A percentile compares a stretch with the other conserved stretches of the same genome.
These are phyloP conservation scores for Macrolepiota albuminosa DNA, from an alignment of 768 basidiomycete species.

Conservation along the genomic window DNA sequence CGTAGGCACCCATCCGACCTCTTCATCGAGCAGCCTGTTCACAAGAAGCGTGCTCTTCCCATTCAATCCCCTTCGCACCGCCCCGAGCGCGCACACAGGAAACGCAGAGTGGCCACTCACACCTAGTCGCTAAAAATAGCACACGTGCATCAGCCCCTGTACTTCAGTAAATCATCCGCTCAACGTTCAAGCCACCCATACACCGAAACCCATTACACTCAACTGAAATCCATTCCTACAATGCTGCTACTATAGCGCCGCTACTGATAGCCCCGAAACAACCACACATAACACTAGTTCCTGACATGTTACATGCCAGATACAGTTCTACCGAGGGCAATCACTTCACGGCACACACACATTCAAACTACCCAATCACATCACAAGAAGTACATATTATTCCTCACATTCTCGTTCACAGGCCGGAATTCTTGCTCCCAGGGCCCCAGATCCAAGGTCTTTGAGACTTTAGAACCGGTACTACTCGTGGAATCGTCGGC, in stretches of 20 bases:
- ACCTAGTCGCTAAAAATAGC: constrained; percentile 8
- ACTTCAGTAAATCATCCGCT: background rate
- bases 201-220: background rate
- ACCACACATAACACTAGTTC: background rate
- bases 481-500: constrained; percentile 21
- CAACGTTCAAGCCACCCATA: background rate
- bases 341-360: background rate
- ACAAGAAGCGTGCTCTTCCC: constrained; percentile 14
- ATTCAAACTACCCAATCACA: background rate
- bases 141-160: background rate
- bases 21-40: constrained; percentile 11
- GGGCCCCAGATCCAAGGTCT: constrained; percentile 15
- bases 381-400: constrained; percentile 22
- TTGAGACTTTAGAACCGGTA: constrained; percentile 7
- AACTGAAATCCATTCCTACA: background rate
- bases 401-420: constrained; percentile 13
- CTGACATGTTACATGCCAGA: background rate
- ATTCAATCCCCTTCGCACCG: background rate
- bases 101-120: constrained; percentile 15
- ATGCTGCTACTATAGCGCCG: background rate
- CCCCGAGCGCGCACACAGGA: constrained; percentile 8
- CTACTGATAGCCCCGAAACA: constrained; percentile 2
- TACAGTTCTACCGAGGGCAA: background rate
- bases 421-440: constrained; percentile 20
- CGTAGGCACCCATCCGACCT: constrained; percentile 39